Evolutionary conservation across 805 yeast genomes (phyloP), one percentile per base, ranked within the genome.

Genomic region (Wickerhamiella hasegawae): DNA sequence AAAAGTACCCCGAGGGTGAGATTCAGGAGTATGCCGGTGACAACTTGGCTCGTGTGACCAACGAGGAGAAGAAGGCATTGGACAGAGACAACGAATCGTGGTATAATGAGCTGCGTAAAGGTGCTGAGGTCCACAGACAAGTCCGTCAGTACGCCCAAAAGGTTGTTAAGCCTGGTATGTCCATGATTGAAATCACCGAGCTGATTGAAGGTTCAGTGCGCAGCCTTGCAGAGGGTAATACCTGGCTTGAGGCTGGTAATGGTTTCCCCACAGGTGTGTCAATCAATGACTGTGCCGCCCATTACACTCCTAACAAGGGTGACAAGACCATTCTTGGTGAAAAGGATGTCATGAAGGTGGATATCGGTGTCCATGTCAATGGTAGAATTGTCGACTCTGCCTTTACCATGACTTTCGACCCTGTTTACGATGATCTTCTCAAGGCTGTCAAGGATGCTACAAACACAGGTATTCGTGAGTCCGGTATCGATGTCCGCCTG

Each of bases 221-320:
- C 47, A 69, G 73, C 4, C 72, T 76, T 47, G 68, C 84, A 12
- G 77, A 68, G 29, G 77, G 76, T 34, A 65, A 63, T 35, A 66
- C 69, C 21, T 65, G 69, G 41, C 52, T 53, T 32, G 55, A 60
- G 18, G 90, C 83, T 14, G 99, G 99, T 27, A 73, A 85, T 49
- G 99, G 97, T 4, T 90, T 90, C 68, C 99, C 99, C 34, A 84
- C 96, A n/a, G 99, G 99, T 40, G 68, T 90, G 27, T 82, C 94
- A 1, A 58, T 87, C 44, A 90, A 90, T 59, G 80, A 84, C 52
- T 76, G 83, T 52, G 99, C 99, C 18, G 98, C 98, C 0, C 99
- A 90, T 55, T 90, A 84, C 59, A 87, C 97, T 0, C 98, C 98
- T 11, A 90, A 90, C 59, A 77, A 87, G 4, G 94, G 94, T 10